Evolutionary conservation across 2,329 filamentous ascomycete species (phyloP).

Genomic region (Arthrobotrys entomopaga): DNA sequence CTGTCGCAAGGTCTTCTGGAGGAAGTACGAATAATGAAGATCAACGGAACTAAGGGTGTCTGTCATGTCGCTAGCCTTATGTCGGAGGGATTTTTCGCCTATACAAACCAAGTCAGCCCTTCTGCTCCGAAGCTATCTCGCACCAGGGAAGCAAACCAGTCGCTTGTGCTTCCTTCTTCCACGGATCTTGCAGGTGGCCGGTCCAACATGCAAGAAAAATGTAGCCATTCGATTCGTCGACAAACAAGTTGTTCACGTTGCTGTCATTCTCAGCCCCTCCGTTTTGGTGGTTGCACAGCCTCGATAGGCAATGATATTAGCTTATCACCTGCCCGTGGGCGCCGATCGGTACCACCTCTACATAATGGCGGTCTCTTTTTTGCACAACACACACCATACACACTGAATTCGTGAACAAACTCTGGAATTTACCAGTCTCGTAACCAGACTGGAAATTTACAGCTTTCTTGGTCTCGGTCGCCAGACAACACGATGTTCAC

Average conservation of each 20-base stretch:
- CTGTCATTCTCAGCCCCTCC: background rate
- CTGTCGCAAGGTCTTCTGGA: constrained; percentile 11
- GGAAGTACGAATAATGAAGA: constrained; percentile 16
- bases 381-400: no score
- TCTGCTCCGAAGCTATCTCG: constrained; percentile 19
- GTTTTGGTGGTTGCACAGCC: constrained; percentile 43
- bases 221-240: constrained; percentile 1
- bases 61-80: background rate
- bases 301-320: constrained; percentile 25
- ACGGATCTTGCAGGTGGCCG: constrained; percentile 1
- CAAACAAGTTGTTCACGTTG: background rate
- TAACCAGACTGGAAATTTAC: no score
- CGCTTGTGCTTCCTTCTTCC: constrained; percentile 4
- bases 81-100: constrained; percentile 37
- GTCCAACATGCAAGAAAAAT: constrained; percentile 3
- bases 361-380: no score
- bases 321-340: constrained; percentile 47
- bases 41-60: constrained; percentile 26
- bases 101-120: constrained; percentile 32
- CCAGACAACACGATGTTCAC: no score
- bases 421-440: no score
- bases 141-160: constrained; percentile 5
- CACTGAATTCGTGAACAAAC: no score
- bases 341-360: no score
- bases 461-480: no score